These are phyloP conservation scores for Dendrobium nobile DNA, from an alignment of 106 monocot genomes.

Conservation along the genomic window DNA sequence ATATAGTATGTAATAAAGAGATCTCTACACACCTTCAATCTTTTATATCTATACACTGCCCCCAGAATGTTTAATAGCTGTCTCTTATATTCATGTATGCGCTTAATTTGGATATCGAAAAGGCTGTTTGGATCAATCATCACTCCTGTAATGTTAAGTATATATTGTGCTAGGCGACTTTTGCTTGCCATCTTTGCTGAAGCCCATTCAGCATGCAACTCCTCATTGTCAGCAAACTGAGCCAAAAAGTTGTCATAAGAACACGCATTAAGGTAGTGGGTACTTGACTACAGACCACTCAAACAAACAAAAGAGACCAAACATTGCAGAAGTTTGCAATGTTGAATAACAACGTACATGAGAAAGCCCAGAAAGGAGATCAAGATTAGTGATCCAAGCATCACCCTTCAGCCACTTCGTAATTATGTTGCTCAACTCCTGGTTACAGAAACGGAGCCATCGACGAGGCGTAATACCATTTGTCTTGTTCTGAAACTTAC, in stretches of 20 bases:
- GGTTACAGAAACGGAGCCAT: slow-evolving; percentile 84
- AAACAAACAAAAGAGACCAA: background rate
- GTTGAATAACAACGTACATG: slow-evolving; percentile 35
- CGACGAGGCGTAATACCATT: slow-evolving; percentile 91
- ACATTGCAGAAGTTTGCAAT: background rate
- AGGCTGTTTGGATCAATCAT: slow-evolving; percentile 60
- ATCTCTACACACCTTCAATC: slow-evolving; percentile 40
- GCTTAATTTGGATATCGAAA: slow-evolving; percentile 93
- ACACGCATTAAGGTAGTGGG: background rate
- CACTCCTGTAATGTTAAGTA: slow-evolving; percentile 63
- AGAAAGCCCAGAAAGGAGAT: slow-evolving; percentile 75
- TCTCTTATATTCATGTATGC: slow-evolving; percentile 96
- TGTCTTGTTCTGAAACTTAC: slow-evolving; percentile 89
- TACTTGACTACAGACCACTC: background rate
- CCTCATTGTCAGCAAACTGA: slow-evolving; percentile 77
- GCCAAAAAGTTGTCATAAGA: background rate
- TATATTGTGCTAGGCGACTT: slow-evolving; percentile 58
- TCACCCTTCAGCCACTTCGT: slow-evolving; percentile 96
- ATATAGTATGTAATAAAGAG: background rate
- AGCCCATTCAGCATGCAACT: slow-evolving; percentile 76
- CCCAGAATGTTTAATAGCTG: slow-evolving; percentile 87
- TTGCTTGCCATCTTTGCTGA: slow-evolving; percentile 76
- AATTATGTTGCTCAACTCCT: slow-evolving; percentile 70
- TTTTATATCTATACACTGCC: slow-evolving; percentile 82
- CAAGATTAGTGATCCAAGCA: slow-evolving; percentile 77